A percentile compares a stretch with the other conserved stretches of the same genome.
Conservation (phyloP, 2,329 filamentous ascomycete genomes). For the Botryotinia globosa region DNA sequence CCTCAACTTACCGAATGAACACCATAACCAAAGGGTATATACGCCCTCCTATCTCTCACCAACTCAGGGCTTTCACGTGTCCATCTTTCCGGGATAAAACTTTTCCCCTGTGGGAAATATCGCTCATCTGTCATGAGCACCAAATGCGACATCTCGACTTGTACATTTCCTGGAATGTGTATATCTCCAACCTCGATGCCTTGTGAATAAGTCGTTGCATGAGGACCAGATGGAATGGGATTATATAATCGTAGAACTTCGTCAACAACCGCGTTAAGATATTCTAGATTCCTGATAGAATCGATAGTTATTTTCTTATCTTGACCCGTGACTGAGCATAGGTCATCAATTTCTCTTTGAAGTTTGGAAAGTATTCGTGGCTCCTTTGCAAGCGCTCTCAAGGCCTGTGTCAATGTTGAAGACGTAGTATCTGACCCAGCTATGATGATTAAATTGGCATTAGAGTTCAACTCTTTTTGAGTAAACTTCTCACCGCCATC, state of each 20-base stretch:
- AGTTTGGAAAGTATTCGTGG: conserved; percentile 21
- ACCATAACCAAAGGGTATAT: conserved; percentile 27
- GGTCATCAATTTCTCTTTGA: conserved; percentile 22
- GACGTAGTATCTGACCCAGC: conserved; percentile 23
- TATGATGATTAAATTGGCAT: conserved; percentile 25
- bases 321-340: neutral
- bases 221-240: conserved; percentile 22
- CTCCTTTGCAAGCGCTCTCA: conserved; percentile 18
- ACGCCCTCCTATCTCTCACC: conserved; percentile 24
- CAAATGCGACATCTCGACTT: conserved; percentile 21
- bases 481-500: conserved; percentile 21
- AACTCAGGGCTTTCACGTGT: conserved; percentile 20
- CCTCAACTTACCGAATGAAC: conserved; percentile 19
- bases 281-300: conserved; percentile 18
- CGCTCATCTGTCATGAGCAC: conserved; percentile 26
- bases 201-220: conserved; percentile 21
- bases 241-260: conserved; percentile 24
- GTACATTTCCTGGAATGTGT: conserved; percentile 24
- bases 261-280: conserved; percentile 25
- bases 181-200: conserved; percentile 19
- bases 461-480: conserved; percentile 23
- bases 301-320: conserved; percentile 18
- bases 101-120: conserved; percentile 22
- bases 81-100: conserved; percentile 28
- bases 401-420: conserved; percentile 16